These are phyloP conservation scores for Pseudogymnoascus sp. DNA, from an alignment of 2,329 filamentous ascomycete species.

Conservation along the genomic window DNA sequence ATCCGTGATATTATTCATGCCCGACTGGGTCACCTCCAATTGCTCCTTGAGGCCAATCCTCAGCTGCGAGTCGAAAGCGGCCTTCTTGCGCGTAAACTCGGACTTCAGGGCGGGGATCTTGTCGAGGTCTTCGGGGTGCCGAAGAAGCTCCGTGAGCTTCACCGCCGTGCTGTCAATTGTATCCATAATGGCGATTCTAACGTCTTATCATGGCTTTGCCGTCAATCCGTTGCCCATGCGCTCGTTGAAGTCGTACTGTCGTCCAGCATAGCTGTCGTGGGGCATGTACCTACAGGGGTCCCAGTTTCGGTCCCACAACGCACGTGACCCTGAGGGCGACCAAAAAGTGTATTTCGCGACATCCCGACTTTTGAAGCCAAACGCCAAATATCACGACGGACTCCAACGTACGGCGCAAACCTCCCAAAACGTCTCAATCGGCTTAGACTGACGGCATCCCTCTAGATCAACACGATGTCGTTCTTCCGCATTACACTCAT, in stretches of 20 bases:
- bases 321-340: background rate
- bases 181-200: conserved; percentile 15
- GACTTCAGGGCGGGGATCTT: conserved; percentile 84
- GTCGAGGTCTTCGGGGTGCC: conserved; percentile 93
- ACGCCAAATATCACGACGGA: background rate
- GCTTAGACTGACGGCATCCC: background rate
- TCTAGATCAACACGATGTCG: conserved; percentile 35
- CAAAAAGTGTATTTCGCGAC: conserved; percentile 7
- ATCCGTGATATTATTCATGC: conserved; percentile 81
- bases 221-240: conserved; percentile 5
- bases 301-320: background rate
- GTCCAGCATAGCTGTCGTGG: background rate
- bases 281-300: conserved; percentile 4
- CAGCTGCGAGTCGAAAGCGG: conserved; percentile 80
- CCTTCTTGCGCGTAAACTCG: conserved; percentile 92
- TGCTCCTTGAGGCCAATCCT: conserved; percentile 83
- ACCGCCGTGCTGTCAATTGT: conserved; percentile 28
- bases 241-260: background rate
- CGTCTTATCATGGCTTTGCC: conserved; percentile 6
- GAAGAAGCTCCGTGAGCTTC: conserved; percentile 85
- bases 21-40: conserved; percentile 86
- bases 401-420: background rate
- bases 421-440: background rate
- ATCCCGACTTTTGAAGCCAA: conserved; percentile 2
- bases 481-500: conserved; percentile 68